Conservation (phyloP, 768 basidiomycete genomes). For the Heimioporus sp. region DNA sequence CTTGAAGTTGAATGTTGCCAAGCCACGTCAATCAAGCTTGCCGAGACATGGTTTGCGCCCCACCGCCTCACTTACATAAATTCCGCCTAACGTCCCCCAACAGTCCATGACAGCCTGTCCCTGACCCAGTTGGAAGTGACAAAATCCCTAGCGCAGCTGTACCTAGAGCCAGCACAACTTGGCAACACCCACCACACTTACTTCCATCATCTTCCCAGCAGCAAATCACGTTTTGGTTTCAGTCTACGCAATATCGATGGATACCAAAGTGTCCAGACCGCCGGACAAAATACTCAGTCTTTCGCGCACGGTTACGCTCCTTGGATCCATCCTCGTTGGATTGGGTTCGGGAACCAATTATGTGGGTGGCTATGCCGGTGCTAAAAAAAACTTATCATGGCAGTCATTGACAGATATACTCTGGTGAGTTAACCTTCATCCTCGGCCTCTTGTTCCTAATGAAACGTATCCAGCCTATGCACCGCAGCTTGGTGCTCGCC, state of each 20-base stretch:
- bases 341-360: slow-evolving; percentile 73
- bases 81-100: too few relatives aligned
- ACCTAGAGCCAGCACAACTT: too few relatives aligned
- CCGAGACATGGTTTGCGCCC: too few relatives aligned
- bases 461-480: slow-evolving; percentile 60
- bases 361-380: slow-evolving; percentile 41
- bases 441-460: background rate
- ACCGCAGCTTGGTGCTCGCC: slow-evolving; percentile 78
- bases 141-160: too few relatives aligned
- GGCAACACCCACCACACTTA: too few relatives aligned
- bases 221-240: too few relatives aligned
- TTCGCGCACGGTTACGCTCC: slow-evolving; percentile 46
- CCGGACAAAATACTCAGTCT: slow-evolving; percentile 33
- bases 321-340: slow-evolving; percentile 58
- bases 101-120: too few relatives aligned
- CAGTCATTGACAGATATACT: slow-evolving; percentile 23
- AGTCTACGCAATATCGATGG: background rate
- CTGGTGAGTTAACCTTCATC: slow-evolving; percentile 17
- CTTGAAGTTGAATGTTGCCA: too few relatives aligned
- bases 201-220: too few relatives aligned
- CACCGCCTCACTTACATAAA: too few relatives aligned
- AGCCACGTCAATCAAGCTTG: too few relatives aligned
- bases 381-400: background rate
- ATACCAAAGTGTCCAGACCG: slow-evolving; percentile 14
- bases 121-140: too few relatives aligned